Evolutionary conservation across 2,329 filamentous ascomycete genomes (phyloP).

Genomic region (Dryadomyces sulphureus): DNA sequence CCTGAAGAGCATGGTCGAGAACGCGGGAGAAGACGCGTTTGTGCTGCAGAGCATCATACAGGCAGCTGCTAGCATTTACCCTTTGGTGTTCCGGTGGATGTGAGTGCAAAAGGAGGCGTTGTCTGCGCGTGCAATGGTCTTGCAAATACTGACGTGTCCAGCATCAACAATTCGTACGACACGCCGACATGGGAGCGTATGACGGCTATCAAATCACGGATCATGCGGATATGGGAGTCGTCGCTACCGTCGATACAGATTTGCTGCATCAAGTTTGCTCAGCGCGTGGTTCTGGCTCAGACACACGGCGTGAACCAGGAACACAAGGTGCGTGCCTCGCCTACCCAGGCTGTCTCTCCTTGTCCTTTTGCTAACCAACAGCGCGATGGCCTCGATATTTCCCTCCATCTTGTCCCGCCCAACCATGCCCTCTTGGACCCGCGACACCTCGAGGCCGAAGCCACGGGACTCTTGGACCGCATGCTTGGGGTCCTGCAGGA

Average conservation of each 20-base stretch:
- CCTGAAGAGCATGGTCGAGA: constrained; percentile 54
- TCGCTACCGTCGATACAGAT: constrained; percentile 64
- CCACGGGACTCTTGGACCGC: constrained; percentile 77
- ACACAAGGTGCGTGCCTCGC: constrained; percentile 49
- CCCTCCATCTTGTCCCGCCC: constrained; percentile 68
- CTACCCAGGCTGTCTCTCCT: neutral
- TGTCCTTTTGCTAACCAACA: constrained; percentile 16
- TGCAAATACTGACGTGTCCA: constrained; percentile 24
- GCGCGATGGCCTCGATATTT: constrained; percentile 68
- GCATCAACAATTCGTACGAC: constrained; percentile 77
- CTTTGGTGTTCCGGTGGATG: constrained; percentile 85
- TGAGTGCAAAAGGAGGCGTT: constrained; percentile 39
- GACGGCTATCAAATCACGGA: constrained; percentile 74
- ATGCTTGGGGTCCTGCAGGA: constrained; percentile 78
- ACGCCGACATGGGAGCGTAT: constrained; percentile 75
- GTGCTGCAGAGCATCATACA: constrained; percentile 82
- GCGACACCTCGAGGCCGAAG: constrained; percentile 79
- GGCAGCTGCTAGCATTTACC: constrained; percentile 83
- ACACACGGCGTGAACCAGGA: constrained; percentile 72
- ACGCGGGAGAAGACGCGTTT: constrained; percentile 58
- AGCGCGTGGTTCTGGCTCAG: constrained; percentile 83
- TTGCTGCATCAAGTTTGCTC: constrained; percentile 95
- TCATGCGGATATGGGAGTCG: constrained; percentile 77
- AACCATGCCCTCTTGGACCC: constrained; percentile 70
- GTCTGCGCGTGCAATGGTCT: no score